Conservation (phyloP, 352 stramenopile species). For the Globisporangium spiculum region DNA sequence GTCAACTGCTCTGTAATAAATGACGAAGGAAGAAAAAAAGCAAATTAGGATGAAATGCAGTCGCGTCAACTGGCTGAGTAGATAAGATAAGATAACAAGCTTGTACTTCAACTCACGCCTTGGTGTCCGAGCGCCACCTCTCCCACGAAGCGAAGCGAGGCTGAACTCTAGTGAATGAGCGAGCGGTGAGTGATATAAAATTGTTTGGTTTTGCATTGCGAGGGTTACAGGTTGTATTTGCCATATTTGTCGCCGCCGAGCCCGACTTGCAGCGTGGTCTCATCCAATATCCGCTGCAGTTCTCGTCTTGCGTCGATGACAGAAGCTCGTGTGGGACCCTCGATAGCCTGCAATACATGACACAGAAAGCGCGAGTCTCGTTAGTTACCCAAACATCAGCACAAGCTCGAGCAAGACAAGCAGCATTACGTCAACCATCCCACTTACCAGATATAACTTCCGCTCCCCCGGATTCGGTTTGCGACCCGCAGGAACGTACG, state of each 20-base stretch:
- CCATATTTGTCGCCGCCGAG: constrained; percentile 84
- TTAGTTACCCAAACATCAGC: background rate
- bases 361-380: background rate
- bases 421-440: background rate
- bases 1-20: constrained; percentile 2
- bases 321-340: constrained; percentile 63
- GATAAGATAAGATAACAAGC: constrained; percentile 9
- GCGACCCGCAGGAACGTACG: constrained; percentile 80
- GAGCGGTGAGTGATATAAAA: constrained; percentile 10
- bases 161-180: background rate
- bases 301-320: constrained; percentile 79
- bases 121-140: background rate
- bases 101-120: constrained; percentile 10
- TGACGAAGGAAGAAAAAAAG: constrained; percentile 3
- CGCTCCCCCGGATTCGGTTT: constrained; percentile 82
- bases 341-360: constrained; percentile 53
- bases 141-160: background rate
- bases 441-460: constrained; percentile 87
- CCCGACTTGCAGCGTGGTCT: constrained; percentile 87
- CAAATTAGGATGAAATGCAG: constrained; percentile 5
- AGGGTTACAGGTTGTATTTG: constrained; percentile 85
- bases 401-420: background rate
- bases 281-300: constrained; percentile 85
- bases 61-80: constrained; percentile 4
- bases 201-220: background rate